Base-by-base conservation (phyloP, 805 yeast genomes). In the Wickerhamia fluorescens region DNA sequence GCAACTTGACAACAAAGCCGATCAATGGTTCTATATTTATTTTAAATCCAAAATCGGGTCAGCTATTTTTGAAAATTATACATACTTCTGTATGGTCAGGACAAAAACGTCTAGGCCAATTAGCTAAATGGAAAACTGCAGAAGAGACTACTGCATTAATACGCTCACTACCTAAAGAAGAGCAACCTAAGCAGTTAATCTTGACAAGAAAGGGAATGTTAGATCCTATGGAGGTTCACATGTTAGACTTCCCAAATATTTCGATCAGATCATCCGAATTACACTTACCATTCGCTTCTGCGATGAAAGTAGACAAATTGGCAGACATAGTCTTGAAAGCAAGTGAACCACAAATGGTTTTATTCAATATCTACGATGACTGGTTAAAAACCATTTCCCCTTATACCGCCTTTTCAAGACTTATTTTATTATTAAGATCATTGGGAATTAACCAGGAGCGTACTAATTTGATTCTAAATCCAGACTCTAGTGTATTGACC, bases 21-120 rank as follows among this genome's bases (percentile, higher is more conserved):
- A 73, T 87, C 29, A 92, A 92, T 58, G 98, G 99, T 36, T 87
- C 94, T 2, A 73, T 89, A 5, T 85, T 89, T 49, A 85, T 86
- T 40, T 59, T 92, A 48, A 85, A 89, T 47, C 96, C 98, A 1
- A 76, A 78, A 41, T 74, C 88, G 1, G 98, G 98, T 20, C 96
- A 88, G 49, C 56, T 92, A 28, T 87, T 83, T 49, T 65, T 92
- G 55, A 86, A 85, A 49, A 74, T 92, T 31, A 85, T 92, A 35
- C 97, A 89, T 47, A 85, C 94, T 0, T 82, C 94, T 5, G 95
- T 86, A 2, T 92, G 96, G 94, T 80, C 95, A 3, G 99, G 99
- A 12, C 97, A 92, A 53, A 88, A 86, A 47, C 79, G 96, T 44
- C 67, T 89, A 36, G 80, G 92, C 16, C 96, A 92, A 49, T 60